Evolutionary conservation across 2,329 filamentous ascomycete genomes (phyloP), one percentile per base, ranked within the genome.

Genomic region (Hymenoscyphus repandus): DNA sequence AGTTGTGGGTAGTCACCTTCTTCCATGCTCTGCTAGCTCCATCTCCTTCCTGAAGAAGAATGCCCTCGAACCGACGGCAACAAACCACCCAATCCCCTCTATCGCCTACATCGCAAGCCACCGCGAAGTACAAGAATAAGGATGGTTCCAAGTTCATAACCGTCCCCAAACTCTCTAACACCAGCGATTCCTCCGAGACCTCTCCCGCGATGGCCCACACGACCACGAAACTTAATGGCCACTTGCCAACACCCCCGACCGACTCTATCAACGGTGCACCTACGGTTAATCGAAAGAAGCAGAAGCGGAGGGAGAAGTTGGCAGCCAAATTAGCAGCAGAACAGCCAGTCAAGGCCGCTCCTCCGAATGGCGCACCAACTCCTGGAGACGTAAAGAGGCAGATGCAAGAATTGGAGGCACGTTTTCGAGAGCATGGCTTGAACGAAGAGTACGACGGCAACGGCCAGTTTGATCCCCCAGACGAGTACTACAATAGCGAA

Each of bases 261-360:
- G 52, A 62, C 42, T 51, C 51, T 13, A 63, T 61, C 54, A 59
- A 59, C 44, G 61, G 69, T 42, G 71, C 74, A 40, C 74, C 74
- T 40, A 65, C 75, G 7, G 85, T 91, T 46, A 96, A 96, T 71
- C 83, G 88, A 66, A 96, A 96, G 77, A 97, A 96, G 75, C 88
- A 93, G 69, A 96, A 96, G 76, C 83, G 91, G 60, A 82, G 91
- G 59, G 86, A 88, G 66, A 96, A 96, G 69, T 85, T 63, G 46
- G 64, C 64, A 30, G 66, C 65, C 13, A 65, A 65, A 51, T 58
- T 62, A 27, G 63, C 64, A 47, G 63, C 65, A 22, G 63, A 63
- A 45, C 61, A 63, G 42, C 54, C 57, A n/a, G 27, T 49, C 22
- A 52, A 40, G 38, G 27, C 55, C 2, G 22, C 7, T 27, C 53